Evolutionary conservation across 1,139 yeast species (phyloP).

Genomic region (Barnettozyma hawaiiensis): DNA sequence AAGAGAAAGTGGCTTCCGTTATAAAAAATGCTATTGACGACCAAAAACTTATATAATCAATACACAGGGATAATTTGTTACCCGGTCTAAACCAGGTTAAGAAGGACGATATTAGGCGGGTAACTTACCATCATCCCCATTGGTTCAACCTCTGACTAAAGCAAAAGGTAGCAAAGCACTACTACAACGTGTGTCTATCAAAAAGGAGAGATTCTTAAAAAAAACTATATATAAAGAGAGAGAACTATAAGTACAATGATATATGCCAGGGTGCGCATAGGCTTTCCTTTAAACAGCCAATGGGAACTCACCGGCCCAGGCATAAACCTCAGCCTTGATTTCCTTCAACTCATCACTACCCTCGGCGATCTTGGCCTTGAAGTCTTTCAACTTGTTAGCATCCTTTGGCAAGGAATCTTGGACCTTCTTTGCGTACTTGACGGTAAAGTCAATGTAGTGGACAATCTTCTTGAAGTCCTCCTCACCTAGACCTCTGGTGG

Average conservation of each 20-base stretch:
- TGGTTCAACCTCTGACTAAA: too few relatives aligned
- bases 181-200: background rate
- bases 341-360: conserved; percentile 62
- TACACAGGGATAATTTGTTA: too few relatives aligned
- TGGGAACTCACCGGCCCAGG: conserved; percentile 94
- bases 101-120: too few relatives aligned
- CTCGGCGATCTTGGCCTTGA: conserved; percentile 71
- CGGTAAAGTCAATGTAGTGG: conserved; percentile 77
- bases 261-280: too few relatives aligned
- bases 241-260: background rate
- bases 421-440: conserved; percentile 67
- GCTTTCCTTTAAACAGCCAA: conserved; percentile 53
- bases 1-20: too few relatives aligned
- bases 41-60: too few relatives aligned
- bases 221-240: background rate
- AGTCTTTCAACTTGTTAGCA: conserved; percentile 90
- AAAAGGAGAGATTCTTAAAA: background rate
- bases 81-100: too few relatives aligned
- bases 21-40: too few relatives aligned
- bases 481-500: conserved; percentile 91
- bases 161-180: background rate
- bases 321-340: conserved; percentile 72
- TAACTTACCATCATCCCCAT: too few relatives aligned
- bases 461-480: conserved; percentile 83
- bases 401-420: conserved; percentile 75